Evolutionary conservation across 305 asterid species (phyloP), one percentile per base, ranked within the genome.

Genomic region (Solanum hybrid): DNA sequence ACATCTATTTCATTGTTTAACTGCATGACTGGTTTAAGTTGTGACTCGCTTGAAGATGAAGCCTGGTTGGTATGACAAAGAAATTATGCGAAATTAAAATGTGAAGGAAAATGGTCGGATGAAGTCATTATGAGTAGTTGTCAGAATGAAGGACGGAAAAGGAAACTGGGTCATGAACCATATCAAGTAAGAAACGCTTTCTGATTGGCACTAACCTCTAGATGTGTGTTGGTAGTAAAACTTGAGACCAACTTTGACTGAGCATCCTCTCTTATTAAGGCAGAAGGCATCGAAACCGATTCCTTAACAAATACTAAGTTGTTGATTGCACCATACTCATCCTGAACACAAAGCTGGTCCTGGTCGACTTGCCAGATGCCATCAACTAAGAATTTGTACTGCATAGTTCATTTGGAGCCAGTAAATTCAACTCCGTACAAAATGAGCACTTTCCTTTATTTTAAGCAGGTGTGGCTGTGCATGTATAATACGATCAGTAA

Each of bases 381-480:
- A 90, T 95, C 98, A 27, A 95, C 96, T 90, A 95, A 90, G 93
- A 94, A 95, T 77, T 91, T 94, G 93, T 93, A 95, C 98, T 95
- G 94, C 64, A 51, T 51, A 51, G 64, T 51, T 64, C 79, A 88
- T 77, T 89, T 79, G 89, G 91, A 81, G 73, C 79, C 79, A 75
- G 20, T 60, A 64, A 88, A 27, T 77, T 36, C 66, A 87, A 69
- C 80, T 87, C 84, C 86, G 10, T 84, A 84, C 87, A 84, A 84
- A 84, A 84, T 31, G 87, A 46, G 42, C 75, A 51, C 12, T 31
- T 84, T 46, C 7, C 42, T 84, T 82, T 84, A 84, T 17, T 20
- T 29, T 51, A 84, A 46, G 75, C 75, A 84, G 42, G 87, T 51
- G 87, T 84, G 22, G 16, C 87, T 84, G 75, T 51, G 75, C 75